A percentile compares a stretch with the other conserved stretches of the same genome.
Evolutionary conservation across 1,284 basidiomycete species (phyloP).

Genomic region (Ceratorhiza oryzae-sativae): DNA sequence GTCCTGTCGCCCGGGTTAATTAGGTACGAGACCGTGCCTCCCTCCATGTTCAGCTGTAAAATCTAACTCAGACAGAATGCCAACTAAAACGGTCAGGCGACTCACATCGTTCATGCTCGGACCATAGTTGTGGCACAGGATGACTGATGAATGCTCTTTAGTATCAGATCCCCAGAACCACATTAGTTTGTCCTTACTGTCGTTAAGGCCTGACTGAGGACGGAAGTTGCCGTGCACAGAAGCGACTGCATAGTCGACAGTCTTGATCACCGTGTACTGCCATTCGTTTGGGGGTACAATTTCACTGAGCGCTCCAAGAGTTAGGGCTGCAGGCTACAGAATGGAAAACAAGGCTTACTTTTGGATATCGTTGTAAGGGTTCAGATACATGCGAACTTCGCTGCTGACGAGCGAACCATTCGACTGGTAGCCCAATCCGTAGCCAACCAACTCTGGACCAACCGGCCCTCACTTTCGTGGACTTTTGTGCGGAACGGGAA

Average conservation of each 20-base stretch:
- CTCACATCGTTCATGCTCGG: slow-evolving; percentile 47
- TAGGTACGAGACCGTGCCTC: slow-evolving; percentile 48
- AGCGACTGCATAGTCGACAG: slow-evolving; percentile 47
- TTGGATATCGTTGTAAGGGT: slow-evolving; percentile 44
- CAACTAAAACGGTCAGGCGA: not conserved
- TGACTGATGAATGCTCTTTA: slow-evolving; percentile 43
- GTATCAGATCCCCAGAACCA: not conserved
- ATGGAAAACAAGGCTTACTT: slow-evolving; percentile 32
- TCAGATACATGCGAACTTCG: slow-evolving; percentile 46
- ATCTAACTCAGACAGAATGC: not conserved
- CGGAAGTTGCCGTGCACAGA: slow-evolving; percentile 47
- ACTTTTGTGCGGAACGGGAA: slow-evolving; percentile 46
- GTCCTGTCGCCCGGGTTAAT: slow-evolving; percentile 46
- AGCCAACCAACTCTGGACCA: slow-evolving; percentile 47
- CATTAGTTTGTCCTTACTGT: slow-evolving; percentile 44
- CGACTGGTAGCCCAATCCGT: slow-evolving; percentile 47
- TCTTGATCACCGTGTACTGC: slow-evolving; percentile 44
- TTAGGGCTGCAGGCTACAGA: not conserved
- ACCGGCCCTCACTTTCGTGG: slow-evolving; percentile 14
- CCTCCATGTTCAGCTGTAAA: slow-evolving; percentile 41
- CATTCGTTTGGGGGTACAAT: slow-evolving; percentile 33
- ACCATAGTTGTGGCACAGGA: slow-evolving; percentile 49
- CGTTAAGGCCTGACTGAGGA: slow-evolving; percentile 48
- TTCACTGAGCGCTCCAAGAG: not conserved
- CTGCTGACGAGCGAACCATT: slow-evolving; percentile 23